Evolutionary conservation across 2,329 filamentous ascomycete species (phyloP).

Genomic region (Fusarium citri): DNA sequence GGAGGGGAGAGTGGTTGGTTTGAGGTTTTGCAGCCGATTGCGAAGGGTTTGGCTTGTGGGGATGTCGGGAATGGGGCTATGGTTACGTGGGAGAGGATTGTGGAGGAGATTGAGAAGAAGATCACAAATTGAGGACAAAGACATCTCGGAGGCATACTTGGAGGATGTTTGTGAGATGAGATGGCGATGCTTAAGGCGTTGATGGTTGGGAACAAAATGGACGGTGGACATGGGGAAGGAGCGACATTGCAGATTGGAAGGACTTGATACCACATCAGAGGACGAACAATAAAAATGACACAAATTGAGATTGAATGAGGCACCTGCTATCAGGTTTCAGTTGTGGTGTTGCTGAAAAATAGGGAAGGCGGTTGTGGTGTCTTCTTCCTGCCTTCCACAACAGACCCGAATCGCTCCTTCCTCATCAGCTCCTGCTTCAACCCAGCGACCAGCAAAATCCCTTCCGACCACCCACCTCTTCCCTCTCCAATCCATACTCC

Average conservation of each 20-base stretch:
- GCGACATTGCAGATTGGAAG: conserved; percentile 1
- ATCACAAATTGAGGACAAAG: conserved; percentile 46
- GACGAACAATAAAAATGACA: not conserved
- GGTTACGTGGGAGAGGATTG: conserved; percentile 83
- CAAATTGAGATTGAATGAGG: not conserved
- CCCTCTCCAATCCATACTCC: not conserved
- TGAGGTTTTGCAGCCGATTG: conserved; percentile 76
- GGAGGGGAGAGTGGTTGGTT: conserved; percentile 64
- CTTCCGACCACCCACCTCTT: too few relatives aligned
- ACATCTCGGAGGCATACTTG: too few relatives aligned
- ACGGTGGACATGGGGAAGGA: not conserved
- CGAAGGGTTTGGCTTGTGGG: conserved; percentile 85
- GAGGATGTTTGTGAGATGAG: fast-evolving
- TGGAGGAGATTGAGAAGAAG: conserved; percentile 69
- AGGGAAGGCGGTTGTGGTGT: not conserved
- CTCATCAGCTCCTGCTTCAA: not conserved
- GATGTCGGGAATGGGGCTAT: conserved; percentile 86
- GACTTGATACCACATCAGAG: not conserved
- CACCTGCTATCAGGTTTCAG: not conserved
- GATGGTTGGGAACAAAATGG: conserved; percentile 2
- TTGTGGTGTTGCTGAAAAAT: not conserved
- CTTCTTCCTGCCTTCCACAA: not conserved
- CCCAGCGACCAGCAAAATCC: not conserved
- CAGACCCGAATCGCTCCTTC: not conserved
- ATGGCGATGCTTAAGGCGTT: not conserved